phyloP scores from a whole-genome alignment of 2,329 filamentous ascomycete genomes.

The Cladosporium sp. region DNA sequence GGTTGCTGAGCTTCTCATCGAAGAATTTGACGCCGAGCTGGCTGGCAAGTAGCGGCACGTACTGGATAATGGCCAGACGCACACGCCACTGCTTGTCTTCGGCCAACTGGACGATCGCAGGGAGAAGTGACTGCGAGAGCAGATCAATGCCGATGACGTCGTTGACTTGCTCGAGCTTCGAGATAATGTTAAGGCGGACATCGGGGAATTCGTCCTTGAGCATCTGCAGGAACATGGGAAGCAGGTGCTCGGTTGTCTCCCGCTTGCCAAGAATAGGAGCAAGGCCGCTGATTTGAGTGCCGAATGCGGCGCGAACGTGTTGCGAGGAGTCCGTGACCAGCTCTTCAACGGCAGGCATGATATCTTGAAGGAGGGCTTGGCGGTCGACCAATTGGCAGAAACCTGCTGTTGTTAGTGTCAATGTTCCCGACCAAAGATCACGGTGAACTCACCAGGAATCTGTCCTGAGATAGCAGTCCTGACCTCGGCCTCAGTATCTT shows the following conservation, averaged over 20 bases:
- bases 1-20: conserved; percentile 87
- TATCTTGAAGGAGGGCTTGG: conserved; percentile 82
- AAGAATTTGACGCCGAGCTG: conserved; percentile 97
- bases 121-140: conserved; percentile 90
- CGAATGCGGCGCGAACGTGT: conserved; percentile 90
- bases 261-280: conserved; percentile 97
- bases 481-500: conserved; percentile 96
- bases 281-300: conserved; percentile 93
- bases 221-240: conserved; percentile 99
- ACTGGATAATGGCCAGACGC: conserved; percentile 96
- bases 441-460: conserved; percentile 64
- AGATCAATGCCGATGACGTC: conserved; percentile 98
- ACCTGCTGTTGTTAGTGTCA: conserved; percentile 47
- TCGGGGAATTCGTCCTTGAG: conserved; percentile 99
- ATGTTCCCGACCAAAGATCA: neutral
- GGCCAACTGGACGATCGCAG: conserved; percentile 92
- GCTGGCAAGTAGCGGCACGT: conserved; percentile 91
- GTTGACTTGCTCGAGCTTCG: conserved; percentile 98
- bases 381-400: conserved; percentile 89
- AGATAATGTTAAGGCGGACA: conserved; percentile 97
- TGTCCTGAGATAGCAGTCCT: conserved; percentile 94
- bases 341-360: conserved; percentile 94
- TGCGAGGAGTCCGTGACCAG: conserved; percentile 93
- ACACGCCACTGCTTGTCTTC: conserved; percentile 99
- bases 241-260: conserved; percentile 93